phyloP scores from a whole-genome alignment of 257 asterid genomes.

The Primulina tabacum region DNA sequence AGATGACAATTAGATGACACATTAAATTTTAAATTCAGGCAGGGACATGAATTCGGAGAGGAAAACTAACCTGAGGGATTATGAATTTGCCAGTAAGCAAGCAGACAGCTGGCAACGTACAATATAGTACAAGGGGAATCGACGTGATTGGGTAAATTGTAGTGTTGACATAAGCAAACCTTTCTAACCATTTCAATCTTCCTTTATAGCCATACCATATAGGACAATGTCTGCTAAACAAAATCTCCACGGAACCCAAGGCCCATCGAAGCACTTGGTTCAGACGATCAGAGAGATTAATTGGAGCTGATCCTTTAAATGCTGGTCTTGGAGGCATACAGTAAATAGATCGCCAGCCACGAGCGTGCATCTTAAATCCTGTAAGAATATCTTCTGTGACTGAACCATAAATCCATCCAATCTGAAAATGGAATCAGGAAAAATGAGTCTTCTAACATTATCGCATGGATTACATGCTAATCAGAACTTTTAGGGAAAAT shows the following conservation, averaged over 20 bases:
- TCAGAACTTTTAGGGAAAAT: background rate
- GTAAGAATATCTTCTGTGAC: conserved; percentile 79
- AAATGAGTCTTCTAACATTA: too few species aligned
- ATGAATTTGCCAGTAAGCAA: conserved; percentile 86
- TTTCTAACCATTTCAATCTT: conserved; percentile 67
- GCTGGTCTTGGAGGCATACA: conserved; percentile 77
- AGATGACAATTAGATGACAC: too few species aligned
- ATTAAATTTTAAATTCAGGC: too few species aligned
- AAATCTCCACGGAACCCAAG: conserved; percentile 84
- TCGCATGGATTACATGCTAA: too few species aligned
- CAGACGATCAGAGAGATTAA: conserved; percentile 89
- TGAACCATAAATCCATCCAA: conserved; percentile 91
- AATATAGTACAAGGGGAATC: conserved; percentile 72
- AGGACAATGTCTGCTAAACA: conserved; percentile 87
- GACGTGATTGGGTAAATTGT: conserved; percentile 85
- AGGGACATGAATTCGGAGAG: too few species aligned
- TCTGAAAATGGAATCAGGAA: conserved; percentile 32
- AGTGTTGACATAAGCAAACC: conserved; percentile 77
- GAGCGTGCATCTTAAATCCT: conserved; percentile 89
- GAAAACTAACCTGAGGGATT: conserved; percentile 35
- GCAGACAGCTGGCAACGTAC: conserved; percentile 81
- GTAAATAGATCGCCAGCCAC: conserved; percentile 84
- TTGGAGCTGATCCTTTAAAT: conserved; percentile 82
- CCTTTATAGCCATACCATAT: conserved; percentile 86
- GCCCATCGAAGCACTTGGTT: conserved; percentile 94